Percentiles rank a stretch among this genome's conserved stretches.
Conservation (phyloP, 2,329 filamentous ascomycete species). For the Dryadomyces quercivorus region DNA sequence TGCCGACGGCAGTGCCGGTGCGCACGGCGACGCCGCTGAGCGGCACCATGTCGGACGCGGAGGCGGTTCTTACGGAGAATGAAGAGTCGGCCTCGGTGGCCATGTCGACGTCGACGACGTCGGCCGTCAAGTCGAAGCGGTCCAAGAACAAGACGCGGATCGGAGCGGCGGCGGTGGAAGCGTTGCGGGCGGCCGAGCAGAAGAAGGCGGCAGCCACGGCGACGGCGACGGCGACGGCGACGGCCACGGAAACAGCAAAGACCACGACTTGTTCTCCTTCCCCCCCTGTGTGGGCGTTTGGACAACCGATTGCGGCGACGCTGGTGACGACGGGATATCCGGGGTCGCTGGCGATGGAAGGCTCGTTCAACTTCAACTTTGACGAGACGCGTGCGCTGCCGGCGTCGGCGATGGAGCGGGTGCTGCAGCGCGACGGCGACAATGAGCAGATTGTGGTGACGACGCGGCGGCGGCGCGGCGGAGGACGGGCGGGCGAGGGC, state of each 20-base stretch:
- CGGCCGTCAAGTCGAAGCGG: background rate
- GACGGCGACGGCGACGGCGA: background rate
- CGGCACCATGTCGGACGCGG: background rate
- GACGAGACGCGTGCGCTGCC: conserved; percentile 48
- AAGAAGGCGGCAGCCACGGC: background rate
- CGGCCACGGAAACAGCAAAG: too few species aligned
- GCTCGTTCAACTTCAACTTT: conserved; percentile 31
- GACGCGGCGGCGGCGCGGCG: conserved; percentile 59
- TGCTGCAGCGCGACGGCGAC: conserved; percentile 41
- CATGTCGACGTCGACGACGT: background rate
- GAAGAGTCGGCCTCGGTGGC: background rate
- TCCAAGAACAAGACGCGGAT: conserved; percentile 1
- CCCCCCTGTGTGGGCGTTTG: conserved; percentile 49
- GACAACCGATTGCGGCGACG: conserved; percentile 36
- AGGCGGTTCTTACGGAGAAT: background rate
- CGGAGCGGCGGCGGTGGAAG: background rate
- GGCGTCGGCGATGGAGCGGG: conserved; percentile 51
- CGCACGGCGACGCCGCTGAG: background rate
- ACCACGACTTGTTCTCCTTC: too few species aligned
- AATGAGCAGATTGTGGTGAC: conserved; percentile 70
- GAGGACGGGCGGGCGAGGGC: conserved; percentile 30
- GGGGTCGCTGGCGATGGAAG: conserved; percentile 34
- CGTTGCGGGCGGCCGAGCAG: background rate
- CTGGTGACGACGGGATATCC: conserved; percentile 40
- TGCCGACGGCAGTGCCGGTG: background rate